Base-by-base conservation (phyloP, 192 early-diverging fungal genomes). In the Fimicolochytrium jonesii region DNA sequence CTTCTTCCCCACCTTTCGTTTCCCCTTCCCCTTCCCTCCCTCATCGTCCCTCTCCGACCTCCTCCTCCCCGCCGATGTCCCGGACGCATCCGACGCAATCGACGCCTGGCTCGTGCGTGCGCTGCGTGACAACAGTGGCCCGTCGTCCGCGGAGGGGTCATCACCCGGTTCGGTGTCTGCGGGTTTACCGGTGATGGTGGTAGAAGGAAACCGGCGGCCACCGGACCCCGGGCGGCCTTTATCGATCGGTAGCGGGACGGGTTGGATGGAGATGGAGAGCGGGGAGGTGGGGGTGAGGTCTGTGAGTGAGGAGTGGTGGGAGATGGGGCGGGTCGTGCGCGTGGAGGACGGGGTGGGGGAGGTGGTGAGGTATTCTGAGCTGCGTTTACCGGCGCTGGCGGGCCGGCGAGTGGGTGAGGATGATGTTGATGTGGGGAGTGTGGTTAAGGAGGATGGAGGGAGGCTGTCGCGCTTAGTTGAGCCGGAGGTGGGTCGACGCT, bases 161-260 rank as follows among this genome's bases (percentile, higher is more conserved):
- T n/a, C n/a, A n/a, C n/a, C n/a, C n/a, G n/a, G n/a, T n/a, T n/a
- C n/a, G n/a, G n/a, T n/a, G n/a, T n/a, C n/a, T n/a, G n/a, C n/a
- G n/a, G n/a, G n/a, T n/a, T n/a, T n/a, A n/a, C n/a, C n/a, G n/a
- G n/a, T n/a, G n/a, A n/a, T n/a, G n/a, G n/a, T n/a, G n/a, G n/a
- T n/a, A 3, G 46, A 50, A 18, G 47, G 59, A 15, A 23, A 61
- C 29, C 23, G 29, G 26, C 59, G 43, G 3, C 47, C 34, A 35
- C 45, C 47, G 33, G 53, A 55, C 53, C 53, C 53, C 13, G 53
- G 53, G 10, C 53, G 53, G 13, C 53, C 53, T 55, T 55, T 55
- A 26, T 55, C 53, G 26, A 55, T 37, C 4, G 53, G 53, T 3
- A 55, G 53, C 33, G 53, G 53, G 33, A 18, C 34, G 3, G 53